These are phyloP conservation scores for Bolboschoenus planiculmis DNA, from an alignment of 176 grass and related monocot genomes.

Conservation along the genomic window DNA sequence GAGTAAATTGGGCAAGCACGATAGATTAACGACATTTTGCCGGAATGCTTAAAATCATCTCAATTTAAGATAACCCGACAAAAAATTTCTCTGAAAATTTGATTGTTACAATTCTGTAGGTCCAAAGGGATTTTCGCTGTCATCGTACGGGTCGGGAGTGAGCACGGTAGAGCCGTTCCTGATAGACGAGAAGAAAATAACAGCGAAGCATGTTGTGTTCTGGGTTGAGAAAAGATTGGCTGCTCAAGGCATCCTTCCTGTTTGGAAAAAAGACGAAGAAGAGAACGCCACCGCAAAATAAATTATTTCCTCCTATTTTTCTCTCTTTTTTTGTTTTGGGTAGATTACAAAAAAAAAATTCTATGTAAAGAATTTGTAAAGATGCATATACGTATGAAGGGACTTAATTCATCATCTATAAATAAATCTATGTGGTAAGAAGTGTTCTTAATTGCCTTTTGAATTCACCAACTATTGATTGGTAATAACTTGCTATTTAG, in stretches of 20 bases:
- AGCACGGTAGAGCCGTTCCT: constrained; percentile 86
- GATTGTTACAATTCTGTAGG: constrained; percentile 32
- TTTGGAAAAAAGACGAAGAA: constrained; percentile 43
- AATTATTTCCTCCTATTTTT: neutral
- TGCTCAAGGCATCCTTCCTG: constrained; percentile 79
- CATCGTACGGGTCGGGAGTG: constrained; percentile 51
- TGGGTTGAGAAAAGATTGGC: constrained; percentile 92
- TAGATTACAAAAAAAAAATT: neutral
- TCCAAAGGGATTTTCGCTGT: constrained; percentile 79
- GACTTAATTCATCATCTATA: neutral
- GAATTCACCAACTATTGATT: neutral
- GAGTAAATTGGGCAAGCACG: neutral
- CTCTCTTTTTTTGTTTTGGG: neutral
- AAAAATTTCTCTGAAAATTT: neutral
- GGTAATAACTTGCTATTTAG: neutral
- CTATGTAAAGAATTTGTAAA: neutral
- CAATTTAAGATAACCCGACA: neutral
- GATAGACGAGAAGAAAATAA: constrained; percentile 80
- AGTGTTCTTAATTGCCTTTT: neutral
- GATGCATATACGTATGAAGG: neutral
- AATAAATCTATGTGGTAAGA: neutral
- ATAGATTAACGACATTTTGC: neutral
- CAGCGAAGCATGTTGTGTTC: constrained; percentile 58
- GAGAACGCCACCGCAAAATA: neutral
- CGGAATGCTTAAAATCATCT: neutral